Base-by-base conservation (phyloP, 2,329 filamentous ascomycete species). In the Escovopsis sp. region DNA sequence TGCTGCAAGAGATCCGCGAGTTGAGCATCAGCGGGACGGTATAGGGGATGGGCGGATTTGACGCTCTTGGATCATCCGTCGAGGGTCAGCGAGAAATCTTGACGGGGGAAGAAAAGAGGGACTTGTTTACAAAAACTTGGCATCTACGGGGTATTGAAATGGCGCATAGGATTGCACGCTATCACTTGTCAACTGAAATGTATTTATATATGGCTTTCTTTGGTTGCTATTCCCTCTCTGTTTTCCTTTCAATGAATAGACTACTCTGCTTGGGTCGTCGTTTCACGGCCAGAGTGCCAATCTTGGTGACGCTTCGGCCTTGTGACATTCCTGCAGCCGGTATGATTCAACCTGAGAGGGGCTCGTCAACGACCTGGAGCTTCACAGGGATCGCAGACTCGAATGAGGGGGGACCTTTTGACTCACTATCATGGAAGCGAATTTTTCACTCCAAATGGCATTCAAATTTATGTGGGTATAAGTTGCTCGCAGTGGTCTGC, bases 1-100 rank as follows among this genome's bases (percentile, higher is more conserved):
- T 96, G 35, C 60, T 98, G 63, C 88, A 95, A 57, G 88, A 98
- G 69, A 98, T 98, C 61, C 72, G 91, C 50, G 91, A 96, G 64
- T 63, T 98, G 63, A 96, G 89, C 64, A 98, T 98, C 69, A 81
- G 76, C 53, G 77, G 77, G 36, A 80, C 76, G 3, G 76, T 81
- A 41, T 81, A 61, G 60, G 41, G 32, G 35, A 45, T 16, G 35
- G 16, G 31, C 29, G 32, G 27, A 10, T 35, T 4, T 34, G 41
- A 32, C 10, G 8, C 27, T 30, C 27, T 30, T 30, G 8, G 8
- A 30, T 9, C 8, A 30, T 30, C 11, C 11, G 27, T 30, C 27
- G 8, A 30, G 11, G 8, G 20, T 20, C 20, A 36, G 27, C 33
- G 34, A 7, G 12, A 32, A 4, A 5, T 32, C 12, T 35, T 29